A percentile compares a stretch with the other conserved stretches of the same genome.
phyloP scores from a whole-genome alignment of 441 rosid genomes.

The Aleurites moluccanus region DNA sequence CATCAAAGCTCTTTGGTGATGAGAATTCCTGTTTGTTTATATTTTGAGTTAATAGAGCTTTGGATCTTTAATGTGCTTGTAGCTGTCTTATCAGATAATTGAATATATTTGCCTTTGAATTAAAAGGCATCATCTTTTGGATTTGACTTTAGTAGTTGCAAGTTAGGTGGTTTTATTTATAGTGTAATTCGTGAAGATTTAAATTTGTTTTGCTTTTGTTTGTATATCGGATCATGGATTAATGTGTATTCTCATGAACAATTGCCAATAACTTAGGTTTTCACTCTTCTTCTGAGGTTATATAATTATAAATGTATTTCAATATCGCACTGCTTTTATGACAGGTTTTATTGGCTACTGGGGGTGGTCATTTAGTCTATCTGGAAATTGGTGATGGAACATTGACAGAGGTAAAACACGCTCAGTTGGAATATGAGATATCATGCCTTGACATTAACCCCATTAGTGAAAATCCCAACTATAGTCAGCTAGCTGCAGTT shows the following conservation, averaged over 20 bases:
- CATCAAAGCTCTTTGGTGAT: no score
- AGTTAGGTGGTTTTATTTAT: neutral
- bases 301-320: slow-evolving; percentile 5
- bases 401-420: slow-evolving; percentile 68
- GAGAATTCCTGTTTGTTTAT: neutral
- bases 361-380: slow-evolving; percentile 94
- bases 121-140: neutral
- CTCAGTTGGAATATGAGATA: slow-evolving; percentile 78
- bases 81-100: neutral
- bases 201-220: neutral
- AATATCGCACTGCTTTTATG: slow-evolving; percentile 7
- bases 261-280: neutral
- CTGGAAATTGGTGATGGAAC: slow-evolving; percentile 88
- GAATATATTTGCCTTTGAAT: neutral
- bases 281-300: neutral
- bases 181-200: neutral
- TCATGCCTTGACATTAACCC: slow-evolving; percentile 97
- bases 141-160: neutral
- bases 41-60: no score
- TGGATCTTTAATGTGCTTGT: neutral
- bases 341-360: slow-evolving; percentile 95
- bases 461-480: slow-evolving; percentile 73
- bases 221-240: neutral
- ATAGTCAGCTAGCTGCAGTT: slow-evolving; percentile 89
- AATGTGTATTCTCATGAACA: neutral